phyloP scores from a whole-genome alignment of 345 rosid species.

The Pelargonium nanum region DNA sequence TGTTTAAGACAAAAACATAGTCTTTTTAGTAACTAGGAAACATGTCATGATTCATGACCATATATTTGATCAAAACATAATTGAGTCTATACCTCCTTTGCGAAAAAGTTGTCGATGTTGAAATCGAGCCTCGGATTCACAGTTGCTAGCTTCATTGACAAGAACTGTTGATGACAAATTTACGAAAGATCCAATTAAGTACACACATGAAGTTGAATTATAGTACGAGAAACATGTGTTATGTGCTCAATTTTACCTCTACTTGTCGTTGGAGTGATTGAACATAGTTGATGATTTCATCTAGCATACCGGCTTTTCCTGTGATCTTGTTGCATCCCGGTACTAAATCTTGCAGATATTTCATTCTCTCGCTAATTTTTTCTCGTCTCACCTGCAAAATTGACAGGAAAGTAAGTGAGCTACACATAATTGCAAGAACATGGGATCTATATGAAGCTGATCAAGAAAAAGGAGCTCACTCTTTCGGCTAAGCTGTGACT shows the following conservation, averaged over 20 bases:
- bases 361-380: slow-evolving; percentile 80
- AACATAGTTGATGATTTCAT: slow-evolving; percentile 73
- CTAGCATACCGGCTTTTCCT: slow-evolving; percentile 84
- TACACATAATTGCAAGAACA: background rate
- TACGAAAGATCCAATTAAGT: background rate
- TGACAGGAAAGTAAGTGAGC: background rate
- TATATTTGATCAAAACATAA: no score
- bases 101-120: slow-evolving; percentile 36
- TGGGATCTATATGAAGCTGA: background rate
- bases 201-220: background rate
- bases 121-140: slow-evolving; percentile 52
- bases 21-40: background rate
- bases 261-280: slow-evolving; percentile 73
- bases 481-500: slow-evolving; percentile 98
- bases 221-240: background rate
- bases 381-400: slow-evolving; percentile 68
- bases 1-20: slow-evolving; percentile 11
- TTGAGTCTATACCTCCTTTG: slow-evolving; percentile 45
- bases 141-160: slow-evolving; percentile 63
- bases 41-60: background rate
- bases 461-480: slow-evolving; percentile 33
- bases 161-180: slow-evolving; percentile 33
- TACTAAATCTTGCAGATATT: slow-evolving; percentile 68
- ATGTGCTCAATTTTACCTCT: slow-evolving; percentile 33
- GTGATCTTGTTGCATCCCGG: slow-evolving; percentile 66